phyloP scores from a whole-genome alignment of 1,284 basidiomycete genomes.

The Malassezia japonica region DNA sequence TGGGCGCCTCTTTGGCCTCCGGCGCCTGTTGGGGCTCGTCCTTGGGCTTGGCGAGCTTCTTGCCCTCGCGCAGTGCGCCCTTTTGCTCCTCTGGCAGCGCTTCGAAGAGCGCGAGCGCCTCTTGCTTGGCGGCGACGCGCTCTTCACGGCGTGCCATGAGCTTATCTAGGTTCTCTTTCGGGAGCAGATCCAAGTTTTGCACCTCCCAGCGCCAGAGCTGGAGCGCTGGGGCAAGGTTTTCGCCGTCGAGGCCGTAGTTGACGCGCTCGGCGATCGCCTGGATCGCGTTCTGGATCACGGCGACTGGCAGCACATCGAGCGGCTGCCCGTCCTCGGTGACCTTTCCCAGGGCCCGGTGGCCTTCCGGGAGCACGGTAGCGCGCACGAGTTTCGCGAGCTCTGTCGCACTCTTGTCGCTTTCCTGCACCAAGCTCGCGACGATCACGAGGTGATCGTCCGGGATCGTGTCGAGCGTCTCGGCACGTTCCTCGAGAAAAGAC shows the following conservation, averaged over 20 bases:
- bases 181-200: slow-evolving; percentile 60
- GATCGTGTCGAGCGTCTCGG: slow-evolving; percentile 51
- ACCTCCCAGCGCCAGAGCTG: slow-evolving; percentile 84
- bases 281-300: slow-evolving; percentile 26
- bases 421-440: slow-evolving; percentile 65
- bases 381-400: slow-evolving; percentile 31
- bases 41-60: slow-evolving; percentile 6
- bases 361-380: slow-evolving; percentile 27
- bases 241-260: slow-evolving; percentile 35
- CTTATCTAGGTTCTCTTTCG: slow-evolving; percentile 61
- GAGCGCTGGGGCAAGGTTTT: slow-evolving; percentile 32
- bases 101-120: slow-evolving; percentile 21
- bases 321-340: neutral
- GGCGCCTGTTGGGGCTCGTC: neutral
- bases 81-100: slow-evolving; percentile 21
- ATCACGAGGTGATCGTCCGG: slow-evolving; percentile 63
- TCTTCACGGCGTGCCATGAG: slow-evolving; percentile 59
- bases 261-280: slow-evolving; percentile 24
- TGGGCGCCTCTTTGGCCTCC: neutral
- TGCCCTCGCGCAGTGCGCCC: slow-evolving; percentile 22
- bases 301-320: slow-evolving; percentile 19
- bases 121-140: slow-evolving; percentile 55
- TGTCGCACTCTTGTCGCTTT: slow-evolving; percentile 32
- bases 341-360: slow-evolving; percentile 11
- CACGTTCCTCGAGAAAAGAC: slow-evolving; percentile 20